These are phyloP conservation scores for Nyctanthes arbortristis DNA, from an alignment of 257 asterid species.

Conservation along the genomic window DNA sequence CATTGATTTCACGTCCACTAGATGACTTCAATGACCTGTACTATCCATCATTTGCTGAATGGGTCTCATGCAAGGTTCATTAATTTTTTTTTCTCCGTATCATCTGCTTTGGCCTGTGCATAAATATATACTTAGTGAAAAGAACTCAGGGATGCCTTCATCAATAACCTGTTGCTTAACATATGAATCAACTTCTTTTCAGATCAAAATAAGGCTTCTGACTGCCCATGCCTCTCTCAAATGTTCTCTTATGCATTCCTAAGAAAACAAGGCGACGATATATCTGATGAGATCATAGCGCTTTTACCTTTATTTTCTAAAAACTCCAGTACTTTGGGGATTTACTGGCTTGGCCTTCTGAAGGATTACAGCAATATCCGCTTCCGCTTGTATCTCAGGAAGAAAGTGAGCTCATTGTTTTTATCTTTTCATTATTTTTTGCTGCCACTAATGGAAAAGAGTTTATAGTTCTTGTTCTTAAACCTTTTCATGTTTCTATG, in stretches of 20 bases:
- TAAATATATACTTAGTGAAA: slow-evolving; percentile 9
- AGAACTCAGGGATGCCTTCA: slow-evolving; percentile 16
- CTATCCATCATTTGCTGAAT: slow-evolving; percentile 98
- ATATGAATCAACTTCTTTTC: slow-evolving; percentile 30
- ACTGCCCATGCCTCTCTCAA: slow-evolving; percentile 95
- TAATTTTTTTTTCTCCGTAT: slow-evolving; percentile 21
- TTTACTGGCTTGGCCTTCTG: slow-evolving; percentile 85
- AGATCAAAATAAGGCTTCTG: slow-evolving; percentile 96
- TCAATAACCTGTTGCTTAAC: slow-evolving; percentile 31
- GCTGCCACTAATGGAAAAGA: slow-evolving; percentile 12
- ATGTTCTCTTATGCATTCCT: slow-evolving; percentile 76
- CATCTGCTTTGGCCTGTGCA: slow-evolving; percentile 26
- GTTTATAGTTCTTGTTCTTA: slow-evolving; percentile 21
- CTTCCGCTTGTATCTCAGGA: slow-evolving; percentile 55
- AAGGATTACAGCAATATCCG: slow-evolving; percentile 76
- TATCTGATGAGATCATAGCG: slow-evolving; percentile 73
- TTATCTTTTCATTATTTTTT: slow-evolving; percentile 21
- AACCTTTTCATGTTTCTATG: slow-evolving; percentile 23
- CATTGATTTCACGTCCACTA: slow-evolving; percentile 90
- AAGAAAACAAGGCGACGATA: slow-evolving; percentile 64
- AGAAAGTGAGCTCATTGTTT: slow-evolving; percentile 64
- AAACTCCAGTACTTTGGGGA: slow-evolving; percentile 73
- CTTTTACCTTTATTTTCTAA: slow-evolving; percentile 82
- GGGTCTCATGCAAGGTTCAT: slow-evolving; percentile 98
- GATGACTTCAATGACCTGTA: slow-evolving; percentile 86